A percentile compares a stretch with the other conserved stretches of the same genome.
Evolutionary conservation across 1,284 basidiomycete genomes (phyloP).

Genomic region (Abortiporus biennis): DNA sequence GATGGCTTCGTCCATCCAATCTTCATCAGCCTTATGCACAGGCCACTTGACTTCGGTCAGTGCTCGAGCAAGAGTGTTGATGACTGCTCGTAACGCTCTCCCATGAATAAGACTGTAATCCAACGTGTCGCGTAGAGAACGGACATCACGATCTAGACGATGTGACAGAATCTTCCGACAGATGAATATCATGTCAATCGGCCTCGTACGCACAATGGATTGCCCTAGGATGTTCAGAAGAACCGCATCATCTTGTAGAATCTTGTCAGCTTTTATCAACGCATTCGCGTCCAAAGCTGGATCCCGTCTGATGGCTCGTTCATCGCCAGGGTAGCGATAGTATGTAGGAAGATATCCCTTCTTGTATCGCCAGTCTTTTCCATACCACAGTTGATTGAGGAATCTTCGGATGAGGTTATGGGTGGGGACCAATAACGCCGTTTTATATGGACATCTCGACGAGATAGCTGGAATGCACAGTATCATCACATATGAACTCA

Average conservation of each 20-base stretch:
- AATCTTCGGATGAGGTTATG: neutral
- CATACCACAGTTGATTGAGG: neutral
- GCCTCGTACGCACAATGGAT: neutral
- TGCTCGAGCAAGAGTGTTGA: neutral
- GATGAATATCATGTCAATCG: neutral
- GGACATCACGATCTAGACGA: neutral
- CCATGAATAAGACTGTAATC: neutral
- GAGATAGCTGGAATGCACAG: neutral
- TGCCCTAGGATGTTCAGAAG: neutral
- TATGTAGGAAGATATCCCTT: neutral
- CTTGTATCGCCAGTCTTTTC: neutral
- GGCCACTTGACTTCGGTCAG: neutral
- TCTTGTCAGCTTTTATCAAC: neutral
- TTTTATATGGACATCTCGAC: neutral
- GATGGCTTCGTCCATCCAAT: neutral
- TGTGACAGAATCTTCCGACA: constrained; percentile 1
- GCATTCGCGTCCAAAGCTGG: neutral
- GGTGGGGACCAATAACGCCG: neutral
- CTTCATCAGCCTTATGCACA: neutral
- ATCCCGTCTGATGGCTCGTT: neutral
- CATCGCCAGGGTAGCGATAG: neutral
- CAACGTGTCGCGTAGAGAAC: neutral
- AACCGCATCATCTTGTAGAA: neutral
- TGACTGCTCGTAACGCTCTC: neutral
- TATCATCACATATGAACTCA: neutral